Base-by-base conservation (phyloP, 345 rosid genomes). In the Eutrema japonicum region DNA sequence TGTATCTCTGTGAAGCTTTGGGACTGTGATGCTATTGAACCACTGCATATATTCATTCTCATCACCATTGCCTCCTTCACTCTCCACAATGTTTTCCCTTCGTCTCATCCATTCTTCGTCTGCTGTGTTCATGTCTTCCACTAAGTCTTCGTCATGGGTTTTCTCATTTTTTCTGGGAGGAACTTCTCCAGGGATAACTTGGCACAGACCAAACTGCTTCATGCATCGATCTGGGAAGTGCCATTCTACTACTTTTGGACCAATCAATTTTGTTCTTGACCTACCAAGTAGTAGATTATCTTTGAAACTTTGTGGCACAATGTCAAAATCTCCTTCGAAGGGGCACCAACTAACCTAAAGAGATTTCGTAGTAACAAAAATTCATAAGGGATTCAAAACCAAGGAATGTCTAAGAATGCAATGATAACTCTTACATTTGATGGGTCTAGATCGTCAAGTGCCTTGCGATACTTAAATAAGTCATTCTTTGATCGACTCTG, bases 141-240 rank as follows among this genome's bases (percentile, higher is more conserved):
- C 78, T 38, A 88, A 87, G 55, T 86, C 96, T 67, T 88, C 93
- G 43, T 89, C 91, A 37, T 89, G 83, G 76, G 69, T 85, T 76
- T 89, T 84, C 79, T 88, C 86, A 77, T 10, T 78, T 82, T 53
- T 64, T 53, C 78, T 54, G 4, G 45, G 74, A 59, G 78, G 78
- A 67, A 83, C 93, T 55, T 82, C 88, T 60, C 80, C 81, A 0
- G 96, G 93, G 48, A 90, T 84, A 42, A 82, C 80, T 80, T 86
- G 96, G 62, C 68, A 56, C 72, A 85, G 59, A 18, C 92, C 94
- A 58, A 83, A 85, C 77, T 90, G 96, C 79, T 90, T 85, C 69
- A 90, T 75, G 79, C 94, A 90, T 54, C 90, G 85, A 79, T 88
- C 90, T 48, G 94, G 92, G 33, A 88, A 89, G 83, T 90, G 94